Conservation (phyloP, 805 yeast species). For the Saccharomyces paradoxus region DNA sequence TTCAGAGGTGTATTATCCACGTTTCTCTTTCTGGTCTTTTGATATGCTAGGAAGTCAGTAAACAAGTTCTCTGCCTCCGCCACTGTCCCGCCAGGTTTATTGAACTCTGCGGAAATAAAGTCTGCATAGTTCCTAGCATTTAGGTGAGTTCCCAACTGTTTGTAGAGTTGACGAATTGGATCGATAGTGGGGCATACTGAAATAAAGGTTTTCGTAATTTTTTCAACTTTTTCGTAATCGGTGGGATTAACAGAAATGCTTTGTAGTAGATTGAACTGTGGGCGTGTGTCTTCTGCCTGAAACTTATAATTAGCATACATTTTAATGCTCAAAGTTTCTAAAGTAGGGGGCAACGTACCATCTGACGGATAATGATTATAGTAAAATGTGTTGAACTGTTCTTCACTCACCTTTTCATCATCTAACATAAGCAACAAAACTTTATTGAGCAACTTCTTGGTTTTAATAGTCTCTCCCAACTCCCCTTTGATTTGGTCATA, state of each 20-base stretch:
- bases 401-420: constrained; percentile 6
- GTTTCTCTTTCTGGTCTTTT: constrained; percentile 1
- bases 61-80: constrained; percentile 20
- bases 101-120: constrained; percentile 22
- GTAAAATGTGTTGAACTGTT: constrained; percentile 14
- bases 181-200: constrained; percentile 15
- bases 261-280: constrained; percentile 15
- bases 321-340: constrained; percentile 17
- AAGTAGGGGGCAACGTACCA: constrained; percentile 10
- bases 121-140: constrained; percentile 16
- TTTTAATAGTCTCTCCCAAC: constrained; percentile 12
- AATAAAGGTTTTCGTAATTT: constrained; percentile 16
- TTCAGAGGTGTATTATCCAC: not conserved
- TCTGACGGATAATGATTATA: constrained; percentile 7
- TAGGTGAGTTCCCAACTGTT: constrained; percentile 15
- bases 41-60: constrained; percentile 13
- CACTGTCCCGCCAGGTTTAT: constrained; percentile 15
- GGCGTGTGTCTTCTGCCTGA: constrained; percentile 6
- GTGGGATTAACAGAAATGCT: constrained; percentile 14
- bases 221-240: constrained; percentile 9
- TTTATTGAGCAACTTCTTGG: constrained; percentile 18
- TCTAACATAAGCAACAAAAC: constrained; percentile 15
- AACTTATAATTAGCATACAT: constrained; percentile 18
- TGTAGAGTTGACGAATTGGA: constrained; percentile 14
- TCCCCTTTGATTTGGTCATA: constrained; percentile 9